Evolutionary conservation across 441 rosid genomes (phyloP), one percentile per base, ranked within the genome.

Genomic region (Gossypium gossypioides): DNA sequence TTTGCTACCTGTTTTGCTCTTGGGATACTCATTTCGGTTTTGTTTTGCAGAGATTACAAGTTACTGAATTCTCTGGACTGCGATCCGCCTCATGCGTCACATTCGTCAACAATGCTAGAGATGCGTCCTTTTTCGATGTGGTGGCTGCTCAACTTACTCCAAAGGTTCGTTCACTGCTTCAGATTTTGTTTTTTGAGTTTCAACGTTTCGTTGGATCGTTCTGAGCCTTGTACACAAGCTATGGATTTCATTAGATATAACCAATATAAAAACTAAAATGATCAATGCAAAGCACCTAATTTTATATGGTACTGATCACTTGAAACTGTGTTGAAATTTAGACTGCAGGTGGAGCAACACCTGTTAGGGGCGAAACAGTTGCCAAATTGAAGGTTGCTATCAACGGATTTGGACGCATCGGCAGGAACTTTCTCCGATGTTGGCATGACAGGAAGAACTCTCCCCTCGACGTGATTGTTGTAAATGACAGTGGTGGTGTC

Each of bases 401-500:
- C 80, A 94, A 94, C 70, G 97, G 98, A 71, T 94, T 91, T 58
- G 98, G 98, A 77, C 81, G 97, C 71, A 91, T 91, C 81, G 98
- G 98, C 68, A 83, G 98, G 85, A 94, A 94, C 88, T 91, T 94
- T 79, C 91, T 94, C 9, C 84, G 98, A 73, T 94, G 98, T 82
- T 94, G 98, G 97, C 98, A 91, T 13, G 98, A 95, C 9, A 85
- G 98, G 79, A 86, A 91, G 62, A 81, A 89, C 87, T 94, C 97
- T 0, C 98, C 98, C 37, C 91, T 94, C 1, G 98, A 94, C 7
- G 95, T 94, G 4, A n/a, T 94, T 59, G 92, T 94, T 0, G 89
- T 94, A 79, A 94, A 94, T 60, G 98, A 94, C 93, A 91, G 98
- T 25, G 97, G 93, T 57, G 98, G 97, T 88, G 98, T 94, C 79